Evolutionary conservation across 495 filamentous ascomycete species (phyloP), one percentile per base, ranked within the genome.

Genomic region (Chaetomidium leptoderma): DNA sequence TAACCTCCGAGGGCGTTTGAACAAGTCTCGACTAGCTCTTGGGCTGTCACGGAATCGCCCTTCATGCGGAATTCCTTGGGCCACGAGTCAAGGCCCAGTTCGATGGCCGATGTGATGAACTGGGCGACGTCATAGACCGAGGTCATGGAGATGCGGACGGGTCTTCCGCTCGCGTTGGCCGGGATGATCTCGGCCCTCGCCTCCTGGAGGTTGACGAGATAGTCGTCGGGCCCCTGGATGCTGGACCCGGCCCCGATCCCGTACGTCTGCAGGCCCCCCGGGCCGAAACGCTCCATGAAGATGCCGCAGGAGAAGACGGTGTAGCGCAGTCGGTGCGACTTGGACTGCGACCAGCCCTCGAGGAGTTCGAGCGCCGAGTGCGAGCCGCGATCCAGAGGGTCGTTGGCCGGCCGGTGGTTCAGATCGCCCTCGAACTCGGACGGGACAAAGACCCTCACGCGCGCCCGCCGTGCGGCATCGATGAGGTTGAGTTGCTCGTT

Each of bases 251-350:
- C 54, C 9, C 85, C 84, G 33, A 90, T 83, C 4, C 74, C 68
- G 50, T 76, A 78, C 3, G 71, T 66, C 21, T 70, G 69, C 47
- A 91, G 71, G 4, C 87, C 87, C 11, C 81, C 82, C 11, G 81
- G 83, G 9, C 76, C 79, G 66, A 91, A 90, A 11, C 87, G 75
- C 64, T 91, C 87, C 74, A 88, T 89, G 62, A 90, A 83, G n/a
- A 89, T 65, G 35, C 87, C 87, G 65, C 87, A 91, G 1, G 81
- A 79, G 59, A 91, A 89, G 35, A 84, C 75, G 4, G 86, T 86
- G 55, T 77, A 87, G 40, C 81, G 72, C 73, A 89, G 83, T 23
- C 66, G 61, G 57, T 79, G 69, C 7, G 66, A 64, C 17, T 61
- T 65, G 24, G 74, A 76, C 19, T 66, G 66, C 11, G 74, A 71